Evolutionary conservation across 768 basidiomycete species (phyloP).

Genomic region (Fistulinella prunicolor): DNA sequence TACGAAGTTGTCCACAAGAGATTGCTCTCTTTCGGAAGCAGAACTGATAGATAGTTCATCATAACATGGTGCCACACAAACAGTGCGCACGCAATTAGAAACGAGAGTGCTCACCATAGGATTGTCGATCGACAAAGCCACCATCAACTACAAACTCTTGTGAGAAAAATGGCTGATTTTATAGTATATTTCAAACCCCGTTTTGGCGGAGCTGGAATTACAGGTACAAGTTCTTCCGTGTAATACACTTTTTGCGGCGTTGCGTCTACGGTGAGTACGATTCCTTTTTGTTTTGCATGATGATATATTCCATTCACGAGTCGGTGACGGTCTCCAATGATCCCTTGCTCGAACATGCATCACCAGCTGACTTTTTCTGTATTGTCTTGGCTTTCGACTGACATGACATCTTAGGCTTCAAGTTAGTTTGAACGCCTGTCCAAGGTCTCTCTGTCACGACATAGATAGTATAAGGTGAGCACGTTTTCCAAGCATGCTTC

Average conservation of each 20-base stretch:
- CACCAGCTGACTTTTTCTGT: constrained; percentile 43
- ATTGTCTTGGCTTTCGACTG: constrained; percentile 20
- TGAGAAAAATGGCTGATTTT: no score
- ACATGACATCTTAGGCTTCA: not conserved
- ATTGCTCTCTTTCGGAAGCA: constrained; percentile 79
- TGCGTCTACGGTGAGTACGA: constrained; percentile 31
- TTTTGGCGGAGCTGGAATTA: constrained; percentile 15
- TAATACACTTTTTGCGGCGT: not conserved
- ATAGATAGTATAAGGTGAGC: constrained; percentile 12
- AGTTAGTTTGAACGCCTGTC: not conserved
- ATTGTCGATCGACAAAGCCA: not conserved
- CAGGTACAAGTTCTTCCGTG: not conserved
- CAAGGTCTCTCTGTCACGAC: no score
- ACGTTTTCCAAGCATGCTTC: not conserved
- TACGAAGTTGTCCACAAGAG: constrained; percentile 69
- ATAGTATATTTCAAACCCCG: constrained; percentile 36
- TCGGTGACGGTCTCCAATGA: constrained; percentile 68
- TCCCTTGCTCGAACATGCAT: constrained; percentile 78
- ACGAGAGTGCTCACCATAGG: constrained; percentile 14
- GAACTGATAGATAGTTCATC: constrained; percentile 67
- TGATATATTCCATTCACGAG: constrained; percentile 72
- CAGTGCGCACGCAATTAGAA: not conserved
- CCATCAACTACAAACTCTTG: no score
- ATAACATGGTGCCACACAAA: constrained; percentile 17
- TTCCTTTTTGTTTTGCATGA: constrained; percentile 38